These are phyloP conservation scores for Rhodomyrtus psidioides DNA, from an alignment of 441 rosid species.

Conservation along the genomic window DNA sequence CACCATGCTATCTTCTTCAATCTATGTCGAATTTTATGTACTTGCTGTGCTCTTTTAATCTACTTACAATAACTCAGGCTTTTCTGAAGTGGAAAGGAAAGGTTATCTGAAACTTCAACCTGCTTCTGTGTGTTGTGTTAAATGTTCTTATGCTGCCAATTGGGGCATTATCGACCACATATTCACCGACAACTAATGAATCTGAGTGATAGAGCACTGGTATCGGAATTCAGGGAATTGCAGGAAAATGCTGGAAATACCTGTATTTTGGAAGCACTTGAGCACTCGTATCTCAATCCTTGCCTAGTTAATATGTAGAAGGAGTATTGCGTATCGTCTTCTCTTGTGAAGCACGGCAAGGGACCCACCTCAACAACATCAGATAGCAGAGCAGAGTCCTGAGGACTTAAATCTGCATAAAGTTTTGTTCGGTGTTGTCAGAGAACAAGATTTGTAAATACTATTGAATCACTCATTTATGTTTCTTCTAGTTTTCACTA, in stretches of 20 bases:
- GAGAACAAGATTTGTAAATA: not conserved
- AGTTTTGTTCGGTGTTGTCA: not conserved
- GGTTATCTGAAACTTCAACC: not conserved
- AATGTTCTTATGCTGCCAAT: not conserved
- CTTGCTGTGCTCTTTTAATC: not conserved
- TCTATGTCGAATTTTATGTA: not conserved
- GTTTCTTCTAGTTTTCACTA: not conserved
- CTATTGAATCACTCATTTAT: not conserved
- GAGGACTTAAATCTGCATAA: slow-evolving; percentile 83
- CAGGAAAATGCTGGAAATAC: slow-evolving; percentile 13
- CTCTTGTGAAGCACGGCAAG: slow-evolving; percentile 60
- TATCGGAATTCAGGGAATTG: not conserved
- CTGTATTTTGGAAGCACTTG: slow-evolving; percentile 65
- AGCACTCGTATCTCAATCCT: slow-evolving; percentile 82
- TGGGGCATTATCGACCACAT: not conserved
- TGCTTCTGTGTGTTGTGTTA: not conserved
- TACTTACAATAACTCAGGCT: not conserved
- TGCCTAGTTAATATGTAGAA: slow-evolving; percentile 63
- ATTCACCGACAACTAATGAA: not conserved
- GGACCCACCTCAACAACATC: slow-evolving; percentile 77
- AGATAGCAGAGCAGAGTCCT: slow-evolving; percentile 73
- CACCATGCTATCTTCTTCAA: not conserved
- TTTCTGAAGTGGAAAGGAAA: not conserved
- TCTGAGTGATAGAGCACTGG: not conserved
- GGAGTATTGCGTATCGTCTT: slow-evolving; percentile 43